Conservation (phyloP, 2,329 filamentous ascomycete genomes). For the Sclerotinia glacialis region DNA sequence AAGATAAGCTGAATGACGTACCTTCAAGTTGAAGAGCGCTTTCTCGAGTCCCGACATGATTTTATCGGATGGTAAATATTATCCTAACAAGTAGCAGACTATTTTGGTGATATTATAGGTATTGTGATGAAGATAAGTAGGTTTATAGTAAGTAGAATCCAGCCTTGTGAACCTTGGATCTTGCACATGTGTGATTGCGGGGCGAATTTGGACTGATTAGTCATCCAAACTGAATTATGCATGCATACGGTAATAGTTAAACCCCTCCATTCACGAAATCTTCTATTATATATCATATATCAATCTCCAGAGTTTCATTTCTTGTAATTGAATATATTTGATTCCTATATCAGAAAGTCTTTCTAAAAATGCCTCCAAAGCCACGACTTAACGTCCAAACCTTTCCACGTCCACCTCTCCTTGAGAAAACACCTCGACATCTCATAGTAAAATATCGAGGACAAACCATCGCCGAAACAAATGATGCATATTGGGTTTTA, state of each 20-base stretch:
- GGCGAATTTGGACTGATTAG: slow-evolving; percentile 5
- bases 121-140: slow-evolving; percentile 6
- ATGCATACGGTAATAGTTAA: too few relatives aligned
- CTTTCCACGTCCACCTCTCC: slow-evolving; percentile 57
- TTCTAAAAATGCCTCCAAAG: slow-evolving; percentile 42
- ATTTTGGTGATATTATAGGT: background rate
- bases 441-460: slow-evolving; percentile 56
- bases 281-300: background rate
- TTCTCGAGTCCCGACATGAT: slow-evolving; percentile 60
- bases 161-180: slow-evolving; percentile 13
- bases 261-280: background rate
- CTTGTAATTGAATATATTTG: background rate
- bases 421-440: slow-evolving; percentile 53
- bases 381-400: slow-evolving; percentile 53
- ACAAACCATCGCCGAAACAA: slow-evolving; percentile 56
- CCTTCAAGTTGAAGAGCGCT: slow-evolving; percentile 61
- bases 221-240: background rate
- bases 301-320: background rate
- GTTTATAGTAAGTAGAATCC: slow-evolving; percentile 20
- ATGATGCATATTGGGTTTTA: slow-evolving; percentile 58
- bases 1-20: slow-evolving; percentile 36
- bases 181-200: slow-evolving; percentile 9
- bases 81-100: background rate
- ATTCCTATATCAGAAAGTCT: background rate
- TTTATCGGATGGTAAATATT: background rate